Base-by-base conservation (phyloP, 176 grass and related monocot species). In the Panicum miliaceum region DNA sequence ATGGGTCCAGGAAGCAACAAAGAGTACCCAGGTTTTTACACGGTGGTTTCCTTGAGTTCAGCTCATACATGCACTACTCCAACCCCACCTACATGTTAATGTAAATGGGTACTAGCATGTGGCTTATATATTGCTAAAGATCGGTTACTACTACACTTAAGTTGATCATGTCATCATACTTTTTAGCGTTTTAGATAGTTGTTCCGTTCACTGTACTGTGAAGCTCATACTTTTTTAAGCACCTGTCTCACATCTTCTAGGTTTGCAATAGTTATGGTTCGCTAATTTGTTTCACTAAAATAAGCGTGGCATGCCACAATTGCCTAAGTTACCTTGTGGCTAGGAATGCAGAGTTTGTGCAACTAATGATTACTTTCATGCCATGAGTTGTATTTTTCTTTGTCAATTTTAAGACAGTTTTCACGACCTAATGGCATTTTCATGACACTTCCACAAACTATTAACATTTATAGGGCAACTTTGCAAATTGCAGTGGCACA, bases 1-100 rank as follows among this genome's bases (percentile, higher is more conserved):
- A 85, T 87, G 83, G 54, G 73, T 57, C 36, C 25, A 34, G 10
- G 48, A 47, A 73, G 67, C 57, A 74, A 74, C 76, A 72, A 64
- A 40, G 48, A 64, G 46, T 47, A 37, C 12, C 34, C 57, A 64
- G 46, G 47, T 66, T 67, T 88, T 79, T 73, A 38, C 81, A 74
- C n/a, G 1, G 47, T 26, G 48, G 47, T 8, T 68, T 68, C 53
- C 8, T 70, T 74, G 19, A 0, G 47, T 64, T 60, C 26, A 23
- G 34, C 68, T 46, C 61, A 35, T 37, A 18, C 65, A 48, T 58
- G 13, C 75, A 32, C 54, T 38, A 32, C 65, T 27, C 29, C 38
- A 75, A n/a, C 26, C 61, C 60, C 54, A 77, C 2, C 14, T 43
- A 53, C 18, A 40, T 36, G 43, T 26, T 46, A 26, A 60, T 60